Evolutionary conservation across 1,284 basidiomycete species (phyloP).

Genomic region (Ustilago cynodontis): DNA sequence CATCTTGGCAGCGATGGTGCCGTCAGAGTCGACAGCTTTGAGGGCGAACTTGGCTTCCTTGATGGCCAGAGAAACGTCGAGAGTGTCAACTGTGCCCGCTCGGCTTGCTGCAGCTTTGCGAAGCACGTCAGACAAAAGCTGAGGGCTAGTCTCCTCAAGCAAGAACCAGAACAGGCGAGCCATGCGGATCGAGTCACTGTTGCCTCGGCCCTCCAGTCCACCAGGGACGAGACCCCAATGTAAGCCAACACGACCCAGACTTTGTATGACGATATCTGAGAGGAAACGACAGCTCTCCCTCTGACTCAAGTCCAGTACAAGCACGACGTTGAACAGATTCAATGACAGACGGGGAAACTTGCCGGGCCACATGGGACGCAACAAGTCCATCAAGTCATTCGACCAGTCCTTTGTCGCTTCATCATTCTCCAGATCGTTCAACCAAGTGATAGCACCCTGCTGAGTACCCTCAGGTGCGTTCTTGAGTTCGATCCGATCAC

Average conservation of each 20-base stretch:
- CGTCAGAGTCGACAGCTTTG: constrained; percentile 18
- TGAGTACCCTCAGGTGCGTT: neutral
- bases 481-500: constrained; percentile 57
- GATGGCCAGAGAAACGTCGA: constrained; percentile 38
- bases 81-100: constrained; percentile 5
- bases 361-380: constrained; percentile 61
- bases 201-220: constrained; percentile 43
- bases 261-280: constrained; percentile 52
- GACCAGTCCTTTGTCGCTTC: constrained; percentile 58
- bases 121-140: constrained; percentile 40
- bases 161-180: constrained; percentile 60
- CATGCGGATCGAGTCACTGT: constrained; percentile 29
- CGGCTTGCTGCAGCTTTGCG: constrained; percentile 27
- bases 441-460: constrained; percentile 79
- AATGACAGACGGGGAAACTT: constrained; percentile 56
- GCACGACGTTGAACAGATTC: constrained; percentile 66
- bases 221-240: constrained; percentile 64
- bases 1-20: constrained; percentile 13
- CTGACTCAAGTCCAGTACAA: constrained; percentile 58
- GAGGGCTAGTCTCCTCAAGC: constrained; percentile 37
- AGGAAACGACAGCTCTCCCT: constrained; percentile 54
- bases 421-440: constrained; percentile 91
- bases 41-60: constrained; percentile 48
- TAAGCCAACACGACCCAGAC: constrained; percentile 51
- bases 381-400: constrained; percentile 42